phyloP scores from a whole-genome alignment of 2,329 filamentous ascomycete genomes.

The Aplosporella prunicola region DNA sequence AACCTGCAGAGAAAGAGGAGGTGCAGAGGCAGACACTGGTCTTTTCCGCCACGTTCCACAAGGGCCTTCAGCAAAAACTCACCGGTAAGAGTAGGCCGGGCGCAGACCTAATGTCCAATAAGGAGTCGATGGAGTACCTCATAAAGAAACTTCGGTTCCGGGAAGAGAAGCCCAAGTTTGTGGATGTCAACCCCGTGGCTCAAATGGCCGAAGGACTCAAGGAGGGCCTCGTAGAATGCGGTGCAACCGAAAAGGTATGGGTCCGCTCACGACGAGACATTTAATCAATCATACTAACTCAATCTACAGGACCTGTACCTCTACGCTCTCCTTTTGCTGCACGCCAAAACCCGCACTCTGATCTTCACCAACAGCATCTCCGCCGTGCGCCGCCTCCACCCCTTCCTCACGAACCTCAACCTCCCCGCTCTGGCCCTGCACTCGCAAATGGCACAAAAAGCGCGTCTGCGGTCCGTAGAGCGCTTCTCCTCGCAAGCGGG shows the following conservation, averaged over 20 bases:
- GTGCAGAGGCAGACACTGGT: constrained; percentile 72
- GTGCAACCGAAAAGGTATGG: constrained; percentile 77
- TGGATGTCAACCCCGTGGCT: constrained; percentile 80
- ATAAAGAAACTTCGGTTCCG: constrained; percentile 83
- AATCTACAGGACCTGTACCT: constrained; percentile 69
- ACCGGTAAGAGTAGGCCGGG: constrained; percentile 60
- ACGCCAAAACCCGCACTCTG: constrained; percentile 70
- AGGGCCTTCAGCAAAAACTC: constrained; percentile 81
- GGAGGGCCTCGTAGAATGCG: constrained; percentile 87
- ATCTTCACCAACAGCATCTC: constrained; percentile 96
- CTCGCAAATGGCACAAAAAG: constrained; percentile 93
- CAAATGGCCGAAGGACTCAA: constrained; percentile 82
- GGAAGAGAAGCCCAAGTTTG: constrained; percentile 74
- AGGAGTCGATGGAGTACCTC: constrained; percentile 85
- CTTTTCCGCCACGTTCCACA: constrained; percentile 94
- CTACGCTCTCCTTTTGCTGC: constrained; percentile 75
- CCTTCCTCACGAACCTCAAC: constrained; percentile 73
- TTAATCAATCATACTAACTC: constrained; percentile 9
- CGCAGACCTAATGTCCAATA: constrained; percentile 56
- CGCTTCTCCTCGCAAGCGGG: constrained; percentile 60
- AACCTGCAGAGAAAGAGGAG: not conserved
- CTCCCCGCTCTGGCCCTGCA: constrained; percentile 71
- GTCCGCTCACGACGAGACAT: not conserved
- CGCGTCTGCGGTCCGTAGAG: constrained; percentile 84
- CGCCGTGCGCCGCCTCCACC: constrained; percentile 75